A percentile compares a stretch with the other conserved stretches of the same genome.
These are phyloP conservation scores for Kodamaea kakaduensis DNA, from an alignment of 805 yeast genomes.

Conservation along the genomic window DNA sequence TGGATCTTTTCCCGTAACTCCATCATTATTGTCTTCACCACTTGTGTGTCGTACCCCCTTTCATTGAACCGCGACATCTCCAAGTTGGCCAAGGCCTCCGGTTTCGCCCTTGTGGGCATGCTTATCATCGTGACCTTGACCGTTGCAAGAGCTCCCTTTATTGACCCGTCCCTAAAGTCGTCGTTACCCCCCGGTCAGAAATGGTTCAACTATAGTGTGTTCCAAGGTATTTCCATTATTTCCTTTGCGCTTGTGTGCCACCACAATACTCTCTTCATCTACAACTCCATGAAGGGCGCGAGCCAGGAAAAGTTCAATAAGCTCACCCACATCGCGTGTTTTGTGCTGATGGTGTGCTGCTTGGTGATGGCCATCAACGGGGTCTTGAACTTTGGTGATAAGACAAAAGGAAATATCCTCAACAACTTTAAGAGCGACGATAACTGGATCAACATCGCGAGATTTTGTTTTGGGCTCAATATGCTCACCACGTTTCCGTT, in stretches of 20 bases:
- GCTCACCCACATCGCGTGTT: slow-evolving; percentile 81
- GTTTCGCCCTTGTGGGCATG: slow-evolving; percentile 85
- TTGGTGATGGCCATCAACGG: slow-evolving; percentile 78
- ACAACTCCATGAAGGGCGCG: slow-evolving; percentile 75
- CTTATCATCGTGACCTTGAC: slow-evolving; percentile 70
- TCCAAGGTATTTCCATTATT: slow-evolving; percentile 90
- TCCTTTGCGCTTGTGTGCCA: slow-evolving; percentile 96
- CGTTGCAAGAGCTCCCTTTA: slow-evolving; percentile 65
- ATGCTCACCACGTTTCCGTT: slow-evolving; percentile 91
- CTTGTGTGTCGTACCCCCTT: slow-evolving; percentile 75
- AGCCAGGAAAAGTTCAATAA: slow-evolving; percentile 69
- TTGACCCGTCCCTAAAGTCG: slow-evolving; percentile 47
- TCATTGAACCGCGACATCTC: slow-evolving; percentile 79
- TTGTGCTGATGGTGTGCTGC: slow-evolving; percentile 76
- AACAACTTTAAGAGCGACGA: slow-evolving; percentile 83
- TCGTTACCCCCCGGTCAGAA: slow-evolving; percentile 40
- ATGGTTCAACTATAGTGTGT: slow-evolving; percentile 60
- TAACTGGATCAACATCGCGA: slow-evolving; percentile 73
- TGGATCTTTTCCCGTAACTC: slow-evolving; percentile 63
- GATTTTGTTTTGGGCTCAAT: slow-evolving; percentile 86
- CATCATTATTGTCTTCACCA: slow-evolving; percentile 66
- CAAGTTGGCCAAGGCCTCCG: slow-evolving; percentile 80
- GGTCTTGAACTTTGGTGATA: slow-evolving; percentile 64
- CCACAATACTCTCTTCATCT: slow-evolving; percentile 88
- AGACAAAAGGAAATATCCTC: slow-evolving; percentile 80